phyloP scores from a whole-genome alignment of 75 land plant species.

The Isoetes taiwanensis region DNA sequence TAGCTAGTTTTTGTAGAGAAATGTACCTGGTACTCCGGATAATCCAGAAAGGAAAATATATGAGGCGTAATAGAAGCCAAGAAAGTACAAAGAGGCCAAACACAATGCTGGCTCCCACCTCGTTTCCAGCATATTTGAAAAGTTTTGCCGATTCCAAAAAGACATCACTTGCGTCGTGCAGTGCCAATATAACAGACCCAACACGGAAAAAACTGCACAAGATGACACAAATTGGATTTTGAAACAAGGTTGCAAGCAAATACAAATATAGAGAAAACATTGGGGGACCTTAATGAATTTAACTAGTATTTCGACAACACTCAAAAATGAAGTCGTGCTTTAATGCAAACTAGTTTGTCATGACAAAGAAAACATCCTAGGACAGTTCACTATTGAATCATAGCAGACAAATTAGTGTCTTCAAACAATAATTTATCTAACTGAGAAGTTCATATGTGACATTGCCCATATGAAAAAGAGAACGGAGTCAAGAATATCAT shows the following conservation, averaged over 20 bases:
- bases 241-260: too few species aligned
- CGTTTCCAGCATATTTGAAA: constrained; percentile 73
- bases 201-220: constrained; percentile 66
- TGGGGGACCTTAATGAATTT: too few species aligned
- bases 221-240: background rate
- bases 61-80: constrained; percentile 68
- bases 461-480: background rate
- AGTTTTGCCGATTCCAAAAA: constrained; percentile 88
- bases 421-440: background rate
- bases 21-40: constrained; percentile 62
- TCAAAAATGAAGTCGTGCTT: too few species aligned
- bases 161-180: constrained; percentile 95
- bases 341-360: too few species aligned
- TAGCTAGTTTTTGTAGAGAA: background rate
- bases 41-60: constrained; percentile 80
- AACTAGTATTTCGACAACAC: too few species aligned
- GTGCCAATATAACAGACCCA: constrained; percentile 69
- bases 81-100: constrained; percentile 74
- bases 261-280: too few species aligned
- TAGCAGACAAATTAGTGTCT: background rate
- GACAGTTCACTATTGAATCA: too few species aligned
- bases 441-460: background rate
- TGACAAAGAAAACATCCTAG: too few species aligned
- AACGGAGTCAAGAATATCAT: background rate
- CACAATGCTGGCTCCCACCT: constrained; percentile 65